Evolutionary conservation across 495 filamentous ascomycete species (phyloP).

Genomic region (Aspergillus haitiensis): DNA sequence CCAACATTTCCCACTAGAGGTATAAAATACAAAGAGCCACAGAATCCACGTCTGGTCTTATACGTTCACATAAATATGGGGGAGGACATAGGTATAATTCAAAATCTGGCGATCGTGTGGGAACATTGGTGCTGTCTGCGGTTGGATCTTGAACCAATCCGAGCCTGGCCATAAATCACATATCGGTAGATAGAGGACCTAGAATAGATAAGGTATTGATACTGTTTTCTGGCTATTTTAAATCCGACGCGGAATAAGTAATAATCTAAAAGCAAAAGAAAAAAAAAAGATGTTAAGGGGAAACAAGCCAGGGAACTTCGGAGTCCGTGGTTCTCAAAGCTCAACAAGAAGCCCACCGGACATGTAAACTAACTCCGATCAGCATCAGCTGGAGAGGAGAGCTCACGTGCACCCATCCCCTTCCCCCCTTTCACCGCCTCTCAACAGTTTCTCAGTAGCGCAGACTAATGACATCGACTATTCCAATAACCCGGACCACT

Average conservation of each 20-base stretch:
- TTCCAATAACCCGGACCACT: conserved; percentile 5
- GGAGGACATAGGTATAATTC: too few relatives aligned
- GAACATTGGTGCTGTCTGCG: neutral
- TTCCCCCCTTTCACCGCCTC: conserved; percentile 20
- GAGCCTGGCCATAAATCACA: neutral
- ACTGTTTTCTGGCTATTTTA: neutral
- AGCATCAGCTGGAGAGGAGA: conserved; percentile 4
- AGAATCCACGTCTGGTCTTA: too few relatives aligned
- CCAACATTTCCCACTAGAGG: too few relatives aligned
- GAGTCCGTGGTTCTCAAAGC: neutral
- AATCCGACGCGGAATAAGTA: too few relatives aligned
- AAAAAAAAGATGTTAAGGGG: neutral
- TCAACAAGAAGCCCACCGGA: conserved; percentile 9
- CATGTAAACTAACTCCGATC: conserved; percentile 3
- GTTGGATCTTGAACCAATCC: neutral
- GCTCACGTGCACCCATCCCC: conserved; percentile 10
- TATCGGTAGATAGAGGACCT: neutral
- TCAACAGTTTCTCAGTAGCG: conserved; percentile 13
- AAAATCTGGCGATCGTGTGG: neutral
- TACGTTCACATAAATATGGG: too few relatives aligned
- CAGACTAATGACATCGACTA: neutral
- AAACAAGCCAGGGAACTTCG: neutral
- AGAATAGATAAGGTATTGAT: neutral
- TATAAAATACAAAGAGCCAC: too few relatives aligned
- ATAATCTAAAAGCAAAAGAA: neutral